Base-by-base conservation (phyloP, 2,329 filamentous ascomycete genomes). In the Calonectria henricotiae region DNA sequence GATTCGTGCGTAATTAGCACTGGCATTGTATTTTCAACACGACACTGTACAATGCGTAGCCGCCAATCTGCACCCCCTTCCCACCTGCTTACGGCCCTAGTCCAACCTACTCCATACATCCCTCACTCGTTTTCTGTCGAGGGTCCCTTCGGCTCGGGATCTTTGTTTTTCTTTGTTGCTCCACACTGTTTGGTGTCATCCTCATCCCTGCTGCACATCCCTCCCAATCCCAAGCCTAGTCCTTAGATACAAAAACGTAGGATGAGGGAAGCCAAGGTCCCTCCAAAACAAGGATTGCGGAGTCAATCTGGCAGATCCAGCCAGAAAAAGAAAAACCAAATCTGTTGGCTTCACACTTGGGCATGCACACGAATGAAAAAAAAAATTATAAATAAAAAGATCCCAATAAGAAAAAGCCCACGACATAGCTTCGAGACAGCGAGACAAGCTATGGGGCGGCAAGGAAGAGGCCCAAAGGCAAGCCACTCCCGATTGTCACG, bases 271-370 rank as follows among this genome's bases (percentile, higher is more conserved):
- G 37, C 37, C 27, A n/a, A 7, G 23, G 20, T 30, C 51, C 51
- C 35, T 44, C 37, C 37, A 13, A 32, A 4, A 35, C 25, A 61
- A n/a, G 55, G 55, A 32, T 61, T 44, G 23, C 39, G 37, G 39
- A 61, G 61, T 51, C 32, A 47, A 63, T 63, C 61, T 63, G 61
- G 44, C 44, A 63, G 44, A 63, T 63, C 61, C 20, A 46, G 43
- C 20, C 11, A 41, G 39, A 30, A 62, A 62, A 62, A 62, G 58
- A 62, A 62, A 39, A 39, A 39, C 20, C 20, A n/a, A 46, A 23
- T 11, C 43, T 8, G n/a, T n/a, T 46, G n/a, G 17, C 15, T 17
- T 41, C 39, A 20, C 41, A 44, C 41, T 9, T 20, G 7, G n/a
- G 4, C 43, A 46, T 23, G 27, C 27, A 30, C 27, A 30, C 27